A percentile compares a stretch with the other conserved stretches of the same genome.
phyloP scores from a whole-genome alignment of 2,329 filamentous ascomycete species.

The Fusarium globosum region DNA sequence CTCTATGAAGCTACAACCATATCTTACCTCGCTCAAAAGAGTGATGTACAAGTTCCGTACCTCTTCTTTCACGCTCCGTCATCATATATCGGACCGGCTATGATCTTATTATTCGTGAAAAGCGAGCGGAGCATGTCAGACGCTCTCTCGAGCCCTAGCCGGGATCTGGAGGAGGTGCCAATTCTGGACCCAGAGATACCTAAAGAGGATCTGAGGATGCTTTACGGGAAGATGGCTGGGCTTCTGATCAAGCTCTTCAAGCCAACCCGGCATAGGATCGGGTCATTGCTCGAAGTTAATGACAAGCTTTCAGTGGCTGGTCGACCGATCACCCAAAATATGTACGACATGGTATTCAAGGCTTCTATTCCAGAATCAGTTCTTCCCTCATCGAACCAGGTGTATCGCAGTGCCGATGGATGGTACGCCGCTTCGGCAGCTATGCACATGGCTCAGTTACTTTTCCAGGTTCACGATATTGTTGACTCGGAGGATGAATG shows the following conservation, averaged over 20 bases:
- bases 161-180: neutral
- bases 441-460: slow-evolving; percentile 54
- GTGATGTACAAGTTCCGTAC: neutral
- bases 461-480: slow-evolving; percentile 55
- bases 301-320: slow-evolving; percentile 43
- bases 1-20: slow-evolving; percentile 6
- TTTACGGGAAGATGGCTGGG: slow-evolving; percentile 2
- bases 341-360: slow-evolving; percentile 52
- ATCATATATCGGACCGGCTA: neutral
- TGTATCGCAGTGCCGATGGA: slow-evolving; percentile 46
- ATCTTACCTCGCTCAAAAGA: neutral
- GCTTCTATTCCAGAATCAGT: slow-evolving; percentile 21
- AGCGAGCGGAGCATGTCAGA: neutral
- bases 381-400: slow-evolving; percentile 10
- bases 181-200: slow-evolving; percentile 1
- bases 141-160: neutral
- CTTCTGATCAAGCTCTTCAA: slow-evolving; percentile 52
- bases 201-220: neutral
- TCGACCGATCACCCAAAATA: slow-evolving; percentile 54
- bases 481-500: slow-evolving; percentile 53
- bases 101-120: neutral
- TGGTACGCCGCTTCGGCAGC: slow-evolving; percentile 55
- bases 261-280: slow-evolving; percentile 51
- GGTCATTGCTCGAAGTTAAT: slow-evolving; percentile 47
- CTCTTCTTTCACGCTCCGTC: neutral